phyloP scores from a whole-genome alignment of 352 stramenopile genomes.

The Globisporangium abappressorium region DNA sequence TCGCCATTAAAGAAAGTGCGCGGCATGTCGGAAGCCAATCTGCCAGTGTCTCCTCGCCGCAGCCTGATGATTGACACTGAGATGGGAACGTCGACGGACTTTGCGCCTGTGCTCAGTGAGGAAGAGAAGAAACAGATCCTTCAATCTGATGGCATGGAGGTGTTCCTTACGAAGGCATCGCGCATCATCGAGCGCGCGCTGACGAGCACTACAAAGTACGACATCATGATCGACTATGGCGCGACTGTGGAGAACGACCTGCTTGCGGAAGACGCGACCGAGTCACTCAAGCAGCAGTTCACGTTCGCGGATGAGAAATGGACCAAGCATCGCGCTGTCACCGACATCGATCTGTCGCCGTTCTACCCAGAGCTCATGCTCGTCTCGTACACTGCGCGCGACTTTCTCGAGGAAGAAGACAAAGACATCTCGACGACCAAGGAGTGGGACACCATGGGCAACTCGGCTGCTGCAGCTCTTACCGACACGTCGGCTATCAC shows the following conservation, averaged over 20 bases:
- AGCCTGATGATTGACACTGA: slow-evolving; percentile 53
- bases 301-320: slow-evolving; percentile 78
- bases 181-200: slow-evolving; percentile 78
- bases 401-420: slow-evolving; percentile 74
- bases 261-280: slow-evolving; percentile 46
- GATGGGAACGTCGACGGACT: slow-evolving; percentile 26
- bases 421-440: slow-evolving; percentile 51
- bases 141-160: slow-evolving; percentile 73
- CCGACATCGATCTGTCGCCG: slow-evolving; percentile 77
- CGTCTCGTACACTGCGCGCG: slow-evolving; percentile 57
- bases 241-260: slow-evolving; percentile 66
- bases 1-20: slow-evolving; percentile 32
- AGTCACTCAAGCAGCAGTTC: slow-evolving; percentile 71
- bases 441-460: slow-evolving; percentile 73
- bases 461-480: slow-evolving; percentile 42
- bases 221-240: slow-evolving; percentile 86
- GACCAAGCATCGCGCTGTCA: slow-evolving; percentile 79
- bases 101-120: slow-evolving; percentile 27
- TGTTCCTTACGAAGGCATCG: slow-evolving; percentile 73
- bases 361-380: slow-evolving; percentile 83
- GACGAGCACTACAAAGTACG: slow-evolving; percentile 71
- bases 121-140: slow-evolving; percentile 71
- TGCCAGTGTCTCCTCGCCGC: slow-evolving; percentile 39
- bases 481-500: slow-evolving; percentile 60
- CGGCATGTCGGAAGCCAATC: slow-evolving; percentile 23